Base-by-base conservation (phyloP, 1,284 basidiomycete genomes). In the Psilocybe mexicana region DNA sequence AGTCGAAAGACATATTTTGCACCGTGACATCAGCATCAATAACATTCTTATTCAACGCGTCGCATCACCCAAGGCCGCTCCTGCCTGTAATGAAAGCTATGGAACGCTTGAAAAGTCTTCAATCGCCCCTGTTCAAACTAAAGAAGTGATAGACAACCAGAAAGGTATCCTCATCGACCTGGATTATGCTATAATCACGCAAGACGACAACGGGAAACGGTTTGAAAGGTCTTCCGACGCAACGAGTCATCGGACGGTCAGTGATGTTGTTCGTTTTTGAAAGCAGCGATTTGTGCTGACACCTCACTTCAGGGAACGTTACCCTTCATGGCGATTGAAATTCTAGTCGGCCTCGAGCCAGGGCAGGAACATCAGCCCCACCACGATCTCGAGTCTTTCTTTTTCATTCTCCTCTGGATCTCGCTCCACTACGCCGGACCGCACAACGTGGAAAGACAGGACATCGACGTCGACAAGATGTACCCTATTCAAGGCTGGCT, bases 371-470 rank as follows among this genome's bases (percentile, higher is more conserved):
- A 42, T 43, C 50, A 42, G 25, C 23, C 50, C 3, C 24, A 54
- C 5, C 52, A 62, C 23, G 58, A 60, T 33, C 52, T 62, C 2
- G 58, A 62, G 47, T 59, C 61, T 3, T 57, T 62, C 38, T 55
- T 62, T 6, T 62, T 53, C 43, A 49, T 62, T 43, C 61, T 62
- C 24, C 52, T 60, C 28, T 62, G 61, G 61, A 55, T 58, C 10
- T 46, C 47, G 11, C 43, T 36, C 8, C 42, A 51, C 12, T 52
- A 38, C 43, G 35, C 43, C 14, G 55, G 55, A 11, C 55, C 55
- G 25, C 6, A 40, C 18, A 12, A 26, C n/a, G n/a, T 43, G n/a
- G 50, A 52, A 52, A 52, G 40, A 30, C 50, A 52, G 23, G 40
- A 52, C 25, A 12, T 43, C 4, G 26, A 52, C 30, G 23, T 52